Evolutionary conservation across 1,284 basidiomycete species (phyloP).

Genomic region (Cryptococcus sp.): DNA sequence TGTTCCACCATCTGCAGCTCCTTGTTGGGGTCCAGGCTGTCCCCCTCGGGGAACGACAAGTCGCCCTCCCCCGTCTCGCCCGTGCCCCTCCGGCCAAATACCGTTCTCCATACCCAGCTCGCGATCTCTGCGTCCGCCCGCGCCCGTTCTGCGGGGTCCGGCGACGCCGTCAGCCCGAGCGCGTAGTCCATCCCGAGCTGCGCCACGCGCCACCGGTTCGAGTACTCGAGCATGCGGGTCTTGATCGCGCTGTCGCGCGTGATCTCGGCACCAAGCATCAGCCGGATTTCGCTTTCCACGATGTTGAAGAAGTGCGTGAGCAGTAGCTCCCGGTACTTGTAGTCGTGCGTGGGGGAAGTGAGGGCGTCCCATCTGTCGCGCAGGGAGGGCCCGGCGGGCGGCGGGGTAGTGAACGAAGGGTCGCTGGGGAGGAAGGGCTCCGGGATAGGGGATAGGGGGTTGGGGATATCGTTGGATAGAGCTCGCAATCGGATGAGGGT

Average conservation of each 20-base stretch:
- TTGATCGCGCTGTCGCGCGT: constrained; percentile 72
- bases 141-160: constrained; percentile 17
- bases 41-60: constrained; percentile 22
- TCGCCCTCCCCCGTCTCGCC: constrained; percentile 12
- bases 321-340: constrained; percentile 48
- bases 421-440: constrained; percentile 26
- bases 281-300: constrained; percentile 83
- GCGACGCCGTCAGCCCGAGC: constrained; percentile 30
- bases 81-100: constrained; percentile 56
- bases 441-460: constrained; percentile 39
- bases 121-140: constrained; percentile 71
- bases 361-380: background rate
- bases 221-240: constrained; percentile 83
- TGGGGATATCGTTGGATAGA: constrained; percentile 56
- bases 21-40: constrained; percentile 52
- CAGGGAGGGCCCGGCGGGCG: constrained; percentile 3
- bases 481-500: constrained; percentile 83
- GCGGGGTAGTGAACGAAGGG: constrained; percentile 11
- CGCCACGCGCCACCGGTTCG: constrained; percentile 87
- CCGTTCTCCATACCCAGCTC: constrained; percentile 84
- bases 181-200: constrained; percentile 76
- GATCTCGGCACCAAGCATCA: constrained; percentile 59
- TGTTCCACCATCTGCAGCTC: constrained; percentile 66
- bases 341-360: constrained; percentile 51
- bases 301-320: constrained; percentile 97